Evolutionary conservation across 129 eudicot species (phyloP).

Genomic region (Pseudognaphalium luteoalbum): DNA sequence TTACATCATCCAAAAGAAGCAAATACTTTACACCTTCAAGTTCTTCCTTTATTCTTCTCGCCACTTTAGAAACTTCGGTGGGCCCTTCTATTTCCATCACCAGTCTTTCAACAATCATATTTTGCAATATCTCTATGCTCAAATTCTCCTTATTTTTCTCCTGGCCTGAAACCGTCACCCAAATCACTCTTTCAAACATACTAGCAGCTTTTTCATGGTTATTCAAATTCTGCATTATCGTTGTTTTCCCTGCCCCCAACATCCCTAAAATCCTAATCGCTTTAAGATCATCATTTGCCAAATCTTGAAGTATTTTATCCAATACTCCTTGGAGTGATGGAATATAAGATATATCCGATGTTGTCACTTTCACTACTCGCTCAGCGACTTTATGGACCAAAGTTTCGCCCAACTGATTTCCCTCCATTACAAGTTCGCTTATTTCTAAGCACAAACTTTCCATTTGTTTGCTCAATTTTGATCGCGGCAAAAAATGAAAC

Average conservation of each 20-base stretch:
- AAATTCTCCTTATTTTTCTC: constrained; percentile 33
- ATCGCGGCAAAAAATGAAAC: constrained; percentile 12
- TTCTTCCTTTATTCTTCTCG: constrained; percentile 21
- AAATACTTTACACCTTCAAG: constrained; percentile 25
- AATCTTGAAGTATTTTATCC: constrained; percentile 21
- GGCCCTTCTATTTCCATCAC: constrained; percentile 19
- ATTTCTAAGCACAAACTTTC: constrained; percentile 9
- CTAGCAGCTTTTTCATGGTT: constrained; percentile 38
- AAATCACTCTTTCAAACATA: constrained; percentile 28
- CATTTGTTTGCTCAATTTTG: constrained; percentile 33
- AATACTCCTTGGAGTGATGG: constrained; percentile 29
- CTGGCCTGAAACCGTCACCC: constrained; percentile 37
- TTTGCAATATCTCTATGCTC: constrained; percentile 32
- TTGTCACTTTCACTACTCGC: constrained; percentile 10
- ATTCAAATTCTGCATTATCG: constrained; percentile 39
- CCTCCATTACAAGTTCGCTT: constrained; percentile 13
- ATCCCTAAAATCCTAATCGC: constrained; percentile 31
- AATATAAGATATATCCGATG: constrained; percentile 28
- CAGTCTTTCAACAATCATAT: constrained; percentile 32
- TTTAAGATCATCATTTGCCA: constrained; percentile 18
- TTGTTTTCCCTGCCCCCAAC: constrained; percentile 39
- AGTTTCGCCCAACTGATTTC: constrained; percentile 20
- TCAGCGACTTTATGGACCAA: constrained; percentile 35
- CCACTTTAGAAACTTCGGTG: constrained; percentile 14
- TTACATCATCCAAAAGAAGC: constrained; percentile 40